These are phyloP conservation scores for Periconia digitata DNA, from an alignment of 2,329 filamentous ascomycete species.

Conservation along the genomic window DNA sequence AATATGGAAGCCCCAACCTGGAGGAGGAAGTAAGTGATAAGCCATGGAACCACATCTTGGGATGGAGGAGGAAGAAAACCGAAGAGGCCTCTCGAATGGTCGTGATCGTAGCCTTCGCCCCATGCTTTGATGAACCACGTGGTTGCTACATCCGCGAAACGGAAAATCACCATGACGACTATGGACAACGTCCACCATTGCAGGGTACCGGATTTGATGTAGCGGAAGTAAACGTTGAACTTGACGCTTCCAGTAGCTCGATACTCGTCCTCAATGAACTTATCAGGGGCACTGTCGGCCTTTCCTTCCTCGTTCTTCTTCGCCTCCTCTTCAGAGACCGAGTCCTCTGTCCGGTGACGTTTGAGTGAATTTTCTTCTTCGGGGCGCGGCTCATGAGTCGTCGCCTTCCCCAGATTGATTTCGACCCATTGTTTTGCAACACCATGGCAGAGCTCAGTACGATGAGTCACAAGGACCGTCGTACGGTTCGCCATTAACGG, in stretches of 20 bases:
- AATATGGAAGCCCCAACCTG: slow-evolving; percentile 36
- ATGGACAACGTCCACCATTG: slow-evolving; percentile 72
- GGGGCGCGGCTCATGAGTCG: slow-evolving; percentile 43
- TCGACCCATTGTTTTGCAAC: slow-evolving; percentile 75
- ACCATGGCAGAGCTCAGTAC: slow-evolving; percentile 69
- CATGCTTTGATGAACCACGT: slow-evolving; percentile 85
- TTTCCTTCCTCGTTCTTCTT: slow-evolving; percentile 41
- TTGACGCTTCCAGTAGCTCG: slow-evolving; percentile 76
- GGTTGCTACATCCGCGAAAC: slow-evolving; percentile 65
- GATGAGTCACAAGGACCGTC: slow-evolving; percentile 64
- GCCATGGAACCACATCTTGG: slow-evolving; percentile 71
- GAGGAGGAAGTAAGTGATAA: slow-evolving; percentile 68
- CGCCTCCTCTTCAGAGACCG: slow-evolving; percentile 37
- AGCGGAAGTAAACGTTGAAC: slow-evolving; percentile 76
- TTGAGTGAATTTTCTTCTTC: slow-evolving; percentile 50
- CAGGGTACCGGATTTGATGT: slow-evolving; percentile 78
- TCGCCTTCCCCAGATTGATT: slow-evolving; percentile 62
- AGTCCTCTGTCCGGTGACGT: slow-evolving; percentile 41
- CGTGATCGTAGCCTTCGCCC: slow-evolving; percentile 70
- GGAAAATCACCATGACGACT: slow-evolving; percentile 62
- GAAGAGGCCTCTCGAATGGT: slow-evolving; percentile 29
- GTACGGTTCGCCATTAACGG: slow-evolving; percentile 57
- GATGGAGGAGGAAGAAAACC: slow-evolving; percentile 65
- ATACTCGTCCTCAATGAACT: slow-evolving; percentile 78
- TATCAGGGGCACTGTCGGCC: slow-evolving; percentile 63